Evolutionary conservation across 192 early-diverging fungal species (phyloP).

Genomic region (Haplosporangium gracile): DNA sequence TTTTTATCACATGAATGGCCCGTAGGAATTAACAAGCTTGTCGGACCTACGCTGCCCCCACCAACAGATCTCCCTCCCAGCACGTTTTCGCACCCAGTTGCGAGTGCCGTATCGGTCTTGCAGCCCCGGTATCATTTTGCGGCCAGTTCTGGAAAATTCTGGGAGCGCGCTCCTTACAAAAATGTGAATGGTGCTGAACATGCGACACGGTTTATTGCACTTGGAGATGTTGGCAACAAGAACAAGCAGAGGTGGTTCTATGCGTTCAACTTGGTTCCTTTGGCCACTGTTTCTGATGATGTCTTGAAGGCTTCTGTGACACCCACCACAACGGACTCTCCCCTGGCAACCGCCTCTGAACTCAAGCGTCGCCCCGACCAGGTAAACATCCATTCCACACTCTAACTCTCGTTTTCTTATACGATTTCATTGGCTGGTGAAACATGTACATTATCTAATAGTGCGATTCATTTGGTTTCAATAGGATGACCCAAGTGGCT

Average conservation of each 20-base stretch:
- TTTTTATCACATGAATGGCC: constrained; percentile 91
- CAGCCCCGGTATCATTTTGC: constrained; percentile 95
- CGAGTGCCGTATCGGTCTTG: constrained; percentile 60
- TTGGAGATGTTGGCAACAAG: constrained; percentile 75
- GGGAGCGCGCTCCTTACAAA: constrained; percentile 87
- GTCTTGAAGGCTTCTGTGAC: constrained; percentile 52
- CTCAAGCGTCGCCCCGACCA: constrained; percentile 43
- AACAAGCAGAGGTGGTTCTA: constrained; percentile 92
- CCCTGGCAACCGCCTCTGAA: constrained; percentile 44
- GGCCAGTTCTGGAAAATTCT: constrained; percentile 74
- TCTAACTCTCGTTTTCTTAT: too few species aligned
- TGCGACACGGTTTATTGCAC: constrained; percentile 88
- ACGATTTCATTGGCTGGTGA: too few species aligned
- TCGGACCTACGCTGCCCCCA: constrained; percentile 10
- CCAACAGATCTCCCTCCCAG: constrained; percentile 8
- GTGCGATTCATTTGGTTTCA: neutral
- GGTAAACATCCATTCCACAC: neutral
- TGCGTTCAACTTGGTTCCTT: constrained; percentile 86
- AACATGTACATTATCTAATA: neutral
- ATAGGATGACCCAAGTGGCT: constrained; percentile 12
- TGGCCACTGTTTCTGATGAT: constrained; percentile 56
- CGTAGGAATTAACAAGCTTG: constrained; percentile 54
- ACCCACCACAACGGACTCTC: constrained; percentile 67
- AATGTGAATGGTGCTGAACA: constrained; percentile 67
- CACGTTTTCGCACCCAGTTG: constrained; percentile 53